These are phyloP conservation scores for Globisporangium megalacanthum DNA, from an alignment of 352 stramenopile species.

Conservation along the genomic window DNA sequence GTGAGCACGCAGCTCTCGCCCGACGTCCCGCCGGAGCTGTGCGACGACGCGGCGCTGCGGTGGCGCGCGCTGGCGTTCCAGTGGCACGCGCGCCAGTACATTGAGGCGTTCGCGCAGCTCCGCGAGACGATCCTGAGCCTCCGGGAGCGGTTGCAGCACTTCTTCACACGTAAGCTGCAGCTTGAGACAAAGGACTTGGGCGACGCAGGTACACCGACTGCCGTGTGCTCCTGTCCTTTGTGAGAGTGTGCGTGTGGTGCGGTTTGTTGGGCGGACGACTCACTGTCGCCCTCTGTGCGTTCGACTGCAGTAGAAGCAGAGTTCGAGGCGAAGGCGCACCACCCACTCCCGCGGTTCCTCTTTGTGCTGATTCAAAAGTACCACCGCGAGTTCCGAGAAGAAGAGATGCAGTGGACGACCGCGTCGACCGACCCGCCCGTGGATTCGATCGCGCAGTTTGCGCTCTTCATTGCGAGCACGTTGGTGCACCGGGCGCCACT, in stretches of 20 bases:
- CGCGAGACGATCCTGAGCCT: conserved; percentile 46
- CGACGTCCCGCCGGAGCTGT: conserved; percentile 17
- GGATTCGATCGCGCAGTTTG: conserved; percentile 77
- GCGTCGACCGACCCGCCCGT: conserved; percentile 59
- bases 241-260: conserved; percentile 17
- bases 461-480: conserved; percentile 65
- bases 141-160: conserved; percentile 37
- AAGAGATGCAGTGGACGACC: conserved; percentile 42
- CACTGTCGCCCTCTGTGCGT: conserved; percentile 2
- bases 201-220: conserved; percentile 35
- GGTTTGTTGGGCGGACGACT: conserved; percentile 8
- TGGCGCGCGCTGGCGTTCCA: conserved; percentile 66
- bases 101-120: conserved; percentile 49
- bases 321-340: conserved; percentile 77
- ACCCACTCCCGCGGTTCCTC: conserved; percentile 70
- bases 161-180: conserved; percentile 18
- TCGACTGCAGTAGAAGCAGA: conserved; percentile 72
- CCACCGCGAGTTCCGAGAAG: conserved; percentile 57
- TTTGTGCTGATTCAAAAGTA: conserved; percentile 83
- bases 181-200: conserved; percentile 44
- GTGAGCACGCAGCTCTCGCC: neutral
- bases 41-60: conserved; percentile 20
- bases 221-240: conserved; percentile 9
- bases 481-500: conserved; percentile 51
- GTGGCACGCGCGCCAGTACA: conserved; percentile 60